Base-by-base conservation (phyloP, 768 basidiomycete species). In the Cystofilobasidium bisporidii region DNA sequence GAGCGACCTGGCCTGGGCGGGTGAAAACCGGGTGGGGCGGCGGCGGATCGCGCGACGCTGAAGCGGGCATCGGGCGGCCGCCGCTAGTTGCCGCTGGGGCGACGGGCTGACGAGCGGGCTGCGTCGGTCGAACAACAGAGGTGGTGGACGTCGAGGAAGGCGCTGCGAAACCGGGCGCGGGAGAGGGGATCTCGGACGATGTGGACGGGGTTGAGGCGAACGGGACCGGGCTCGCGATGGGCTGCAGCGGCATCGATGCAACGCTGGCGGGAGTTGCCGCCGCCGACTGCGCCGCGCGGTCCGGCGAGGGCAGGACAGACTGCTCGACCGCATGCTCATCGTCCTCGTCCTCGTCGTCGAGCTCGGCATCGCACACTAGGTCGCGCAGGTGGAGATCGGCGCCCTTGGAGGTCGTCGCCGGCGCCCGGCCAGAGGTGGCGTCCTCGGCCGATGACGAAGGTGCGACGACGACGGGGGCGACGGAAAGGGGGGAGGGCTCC, bases 321-420 rank as follows among this genome's bases (percentile, higher is more conserved):
- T 43, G 17, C 60, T 61, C 53, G 53, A 56, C 53, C 2, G 26
- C 28, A 3, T 56, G 53, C 53, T 56, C 53, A 18, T 56, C 53
- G 30, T 56, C 53, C 8, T 56, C 53, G 2, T 56, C 53, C 2
- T 50, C 48, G n/a, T 56, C 53, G 11, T 56, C 53, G 28, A 56
- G 53, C 30, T 56, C 53, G 28, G 26, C 53, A 17, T 56, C 53
- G 33, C 60, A 61, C 24, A 60, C 40, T 3, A 43, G 40, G 26
- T 43, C 60, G n/a, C 38, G 45, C 60, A 43, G 26, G 22, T 63
- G 43, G 15, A 67, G 38, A 5, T 57, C 53, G 40, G 38, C 61
- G 26, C 24, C 38, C 40, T 58, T 15, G 58, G 18, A 8, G 9
- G 48, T 9, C 48, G 58, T 53, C 5, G 36, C 43, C 38, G 32